Conservation (phyloP, 768 basidiomycete genomes). For the Termitomyces sp. region DNA sequence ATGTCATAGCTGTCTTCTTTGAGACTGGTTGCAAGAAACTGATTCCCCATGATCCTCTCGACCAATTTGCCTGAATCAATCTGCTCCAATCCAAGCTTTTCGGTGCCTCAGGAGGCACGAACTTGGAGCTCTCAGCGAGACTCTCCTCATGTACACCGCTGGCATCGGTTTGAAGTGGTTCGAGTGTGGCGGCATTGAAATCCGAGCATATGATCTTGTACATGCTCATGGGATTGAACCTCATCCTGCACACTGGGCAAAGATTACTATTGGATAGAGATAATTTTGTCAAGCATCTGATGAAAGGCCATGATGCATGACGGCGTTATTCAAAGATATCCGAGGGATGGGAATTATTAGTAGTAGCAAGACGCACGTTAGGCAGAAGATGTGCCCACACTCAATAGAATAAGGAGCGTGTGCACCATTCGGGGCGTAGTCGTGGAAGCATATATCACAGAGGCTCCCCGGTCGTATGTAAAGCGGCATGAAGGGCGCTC, state of each 20-base stretch:
- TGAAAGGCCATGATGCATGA: background rate
- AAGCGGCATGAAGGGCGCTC: slow-evolving; percentile 37
- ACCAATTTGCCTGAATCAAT: no score
- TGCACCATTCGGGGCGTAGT: slow-evolving; percentile 47
- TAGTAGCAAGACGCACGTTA: slow-evolving; percentile 48
- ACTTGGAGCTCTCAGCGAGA: no score
- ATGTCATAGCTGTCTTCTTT: background rate
- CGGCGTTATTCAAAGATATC: background rate
- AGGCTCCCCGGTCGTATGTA: slow-evolving; percentile 57
- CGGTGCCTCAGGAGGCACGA: no score
- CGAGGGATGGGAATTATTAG: background rate
- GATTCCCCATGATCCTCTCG: no score
- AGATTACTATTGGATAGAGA: background rate
- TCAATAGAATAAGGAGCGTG: slow-evolving; percentile 66
- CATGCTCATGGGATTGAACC: background rate
- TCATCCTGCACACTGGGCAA: slow-evolving; percentile 2
- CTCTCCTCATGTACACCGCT: background rate
- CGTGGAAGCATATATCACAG: slow-evolving; percentile 72
- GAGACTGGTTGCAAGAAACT: background rate
- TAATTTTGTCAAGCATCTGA: slow-evolving; percentile 11
- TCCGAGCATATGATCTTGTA: slow-evolving; percentile 1
- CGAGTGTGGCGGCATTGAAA: background rate
- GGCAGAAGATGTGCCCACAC: slow-evolving; percentile 74
- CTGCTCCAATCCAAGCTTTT: no score
- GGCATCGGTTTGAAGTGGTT: background rate